Base-by-base conservation (phyloP, 129 eudicot genomes). In the Pseudognaphalium luteoalbum region DNA sequence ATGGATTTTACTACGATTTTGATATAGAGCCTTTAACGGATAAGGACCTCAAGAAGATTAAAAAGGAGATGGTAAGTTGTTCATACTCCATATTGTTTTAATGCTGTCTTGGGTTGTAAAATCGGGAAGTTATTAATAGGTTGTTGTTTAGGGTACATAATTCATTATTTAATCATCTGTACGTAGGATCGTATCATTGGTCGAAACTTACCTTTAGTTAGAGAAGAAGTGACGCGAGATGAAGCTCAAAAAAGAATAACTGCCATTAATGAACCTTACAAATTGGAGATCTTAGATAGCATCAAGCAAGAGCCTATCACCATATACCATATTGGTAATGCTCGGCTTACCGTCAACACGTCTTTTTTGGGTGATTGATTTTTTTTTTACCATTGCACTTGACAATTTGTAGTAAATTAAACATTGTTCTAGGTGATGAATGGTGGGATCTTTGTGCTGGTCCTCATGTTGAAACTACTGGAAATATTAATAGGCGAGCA, bases 371-470 rank as follows among this genome's bases (percentile, higher is more conserved):
- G 30, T 70, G 70, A 29, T 41, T 20, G 1, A 72, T 41, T 61
- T 39, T 17, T 39, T 17, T 37, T 39, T 37, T 5, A 59, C 50
- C 21, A 22, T 11, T 44, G 54, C 12, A 47, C 54, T 47, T 47
- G 54, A 47, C 54, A 2, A 47, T 12, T 47, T 47, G 19, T 69
- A 15, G 15, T 32, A 32, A 47, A 50, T 51, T 6, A 25, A 35
- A 51, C 70, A 51, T 61, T 16, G 47, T 74, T 17, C 21, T 60
- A 94, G 99, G 99, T 68, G 74, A 91, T 81, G 97, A 95, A 66
- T 95, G 99, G 99, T 95, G 99, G 99, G 99, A 95, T 81, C 97
- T 95, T 71, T 95, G 99, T 87, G 99, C 97, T 32, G 99, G 99
- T 62, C 99, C 99, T 63, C 99, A 95, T 76, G 97, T 95, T 75